Evolutionary conservation across 2,329 filamentous ascomycete species (phyloP), one percentile per base, ranked within the genome.

Genomic region (Penicillium frequentans): DNA sequence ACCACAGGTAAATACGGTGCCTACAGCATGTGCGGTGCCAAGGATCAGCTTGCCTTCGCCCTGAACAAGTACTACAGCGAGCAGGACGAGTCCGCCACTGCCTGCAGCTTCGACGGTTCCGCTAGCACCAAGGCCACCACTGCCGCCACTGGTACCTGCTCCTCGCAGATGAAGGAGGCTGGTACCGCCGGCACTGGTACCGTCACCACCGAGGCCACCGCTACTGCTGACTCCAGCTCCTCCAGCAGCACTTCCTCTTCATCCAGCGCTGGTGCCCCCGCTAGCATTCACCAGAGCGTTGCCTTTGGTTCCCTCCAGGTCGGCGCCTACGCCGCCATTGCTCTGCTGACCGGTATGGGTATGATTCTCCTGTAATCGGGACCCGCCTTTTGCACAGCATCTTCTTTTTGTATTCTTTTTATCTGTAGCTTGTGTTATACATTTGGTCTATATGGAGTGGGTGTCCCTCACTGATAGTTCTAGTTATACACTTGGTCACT

Each of bases 21-120:
- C 5, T 81, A 80, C 65, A 72, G 72, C 64, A 79, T 80, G 77
- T 81, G 78, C 66, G 68, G 68, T 48, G 57, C 72, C 37, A 66
- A 68, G 46, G 70, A 80, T 57, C 69, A 78, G 58, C 76, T 81
- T 43, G 74, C 75, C 42, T 79, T 73, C 62, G 74, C 73, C 33
- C 65, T 80, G 49, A 75, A 81, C 67, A 67, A 71, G 58, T 81
- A 80, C 65, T 80, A 78, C 64, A 53, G 64, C 14, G 68, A 73
- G 57, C 75, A 79, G 64, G 62, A 66, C 49, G 68, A 71, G 42
- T 66, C 63, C 11, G 69, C 69, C 13, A 69, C 67, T 19, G 77
- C 77, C 43, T 81, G 78, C 58, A 69, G 73, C 58, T 81, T 79
- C 59, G 60, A 59, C 19, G 77, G 78, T 11, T 73, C 72, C 13